Evolutionary conservation across 345 rosid genomes (phyloP).

Genomic region (Litchi chinensis): DNA sequence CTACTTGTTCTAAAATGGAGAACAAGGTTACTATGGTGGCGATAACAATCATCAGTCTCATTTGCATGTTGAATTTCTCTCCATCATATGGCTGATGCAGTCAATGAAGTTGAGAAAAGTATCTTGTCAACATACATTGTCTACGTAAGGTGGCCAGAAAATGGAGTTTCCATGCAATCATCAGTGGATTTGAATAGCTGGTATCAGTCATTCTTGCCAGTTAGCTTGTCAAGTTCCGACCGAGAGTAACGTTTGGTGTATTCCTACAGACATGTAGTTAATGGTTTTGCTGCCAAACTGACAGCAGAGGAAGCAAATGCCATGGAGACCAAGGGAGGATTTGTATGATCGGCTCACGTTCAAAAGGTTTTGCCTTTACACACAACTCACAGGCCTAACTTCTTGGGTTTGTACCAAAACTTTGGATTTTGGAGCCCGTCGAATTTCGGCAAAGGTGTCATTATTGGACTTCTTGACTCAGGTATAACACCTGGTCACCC

Average conservation of each 20-base stretch:
- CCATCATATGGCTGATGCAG: slow-evolving; percentile 14
- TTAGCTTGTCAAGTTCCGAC: slow-evolving; percentile 10
- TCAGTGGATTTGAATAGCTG: slow-evolving; percentile 23
- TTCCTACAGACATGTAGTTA: slow-evolving; percentile 39
- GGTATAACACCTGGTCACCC: slow-evolving; percentile 59
- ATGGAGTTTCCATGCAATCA: not conserved
- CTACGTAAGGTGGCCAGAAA: slow-evolving; percentile 29
- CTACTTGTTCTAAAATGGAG: slow-evolving; percentile 12
- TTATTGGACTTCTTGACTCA: slow-evolving; percentile 55
- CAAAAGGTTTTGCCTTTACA: slow-evolving; percentile 38
- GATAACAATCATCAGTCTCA: slow-evolving; percentile 17
- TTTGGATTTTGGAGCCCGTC: slow-evolving; percentile 45
- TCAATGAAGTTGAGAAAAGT: not conserved
- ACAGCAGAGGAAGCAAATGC: slow-evolving; percentile 45
- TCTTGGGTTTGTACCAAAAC: slow-evolving; percentile 48
- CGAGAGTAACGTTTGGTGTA: slow-evolving; percentile 34
- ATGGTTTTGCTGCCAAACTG: slow-evolving; percentile 61
- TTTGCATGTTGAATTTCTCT: slow-evolving; percentile 22
- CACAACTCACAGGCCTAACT: slow-evolving; percentile 52
- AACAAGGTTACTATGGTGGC: slow-evolving; percentile 9
- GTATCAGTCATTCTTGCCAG: slow-evolving; percentile 44
- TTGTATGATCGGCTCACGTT: slow-evolving; percentile 38
- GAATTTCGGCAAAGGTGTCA: slow-evolving; percentile 49
- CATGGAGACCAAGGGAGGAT: slow-evolving; percentile 43
- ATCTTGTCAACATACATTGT: slow-evolving; percentile 37